Conservation (phyloP, 169 alveolate genomes). For the Plasmodium ovale region DNA sequence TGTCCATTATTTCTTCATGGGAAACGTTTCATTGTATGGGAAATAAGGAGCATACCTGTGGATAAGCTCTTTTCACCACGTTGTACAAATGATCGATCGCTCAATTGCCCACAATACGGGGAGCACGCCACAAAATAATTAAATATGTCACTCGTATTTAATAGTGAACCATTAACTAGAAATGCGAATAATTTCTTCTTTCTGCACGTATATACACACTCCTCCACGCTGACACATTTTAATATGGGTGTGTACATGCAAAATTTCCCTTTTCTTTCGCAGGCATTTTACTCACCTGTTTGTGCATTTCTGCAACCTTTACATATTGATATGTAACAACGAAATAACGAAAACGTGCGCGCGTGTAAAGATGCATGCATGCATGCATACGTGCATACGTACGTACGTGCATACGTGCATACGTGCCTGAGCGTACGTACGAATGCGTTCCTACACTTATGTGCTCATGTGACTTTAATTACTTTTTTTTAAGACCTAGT, state of each 20-base stretch:
- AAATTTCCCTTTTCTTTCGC: conserved; percentile 14
- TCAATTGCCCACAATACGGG: too few relatives aligned
- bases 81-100: not conserved
- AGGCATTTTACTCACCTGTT: conserved; percentile 72
- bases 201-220: not conserved
- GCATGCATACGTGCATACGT: not conserved
- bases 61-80: not conserved
- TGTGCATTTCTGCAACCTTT: conserved; percentile 47
- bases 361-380: not conserved
- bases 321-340: conserved; percentile 55
- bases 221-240: not conserved
- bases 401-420: not conserved
- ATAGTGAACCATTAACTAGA: too few relatives aligned
- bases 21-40: conserved; percentile 11
- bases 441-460: too few relatives aligned
- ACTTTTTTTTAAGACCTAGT: conserved; percentile 32
- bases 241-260: not conserved
- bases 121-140: too few relatives aligned
- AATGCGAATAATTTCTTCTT: too few relatives aligned
- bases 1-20: conserved; percentile 25
- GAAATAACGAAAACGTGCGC: not conserved
- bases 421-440: too few relatives aligned
- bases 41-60: not conserved
- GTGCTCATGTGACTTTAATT: not conserved
- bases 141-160: too few relatives aligned